These are phyloP conservation scores for Brettanomyces bruxellensis DNA, from an alignment of 805 yeast genomes.

Conservation along the genomic window DNA sequence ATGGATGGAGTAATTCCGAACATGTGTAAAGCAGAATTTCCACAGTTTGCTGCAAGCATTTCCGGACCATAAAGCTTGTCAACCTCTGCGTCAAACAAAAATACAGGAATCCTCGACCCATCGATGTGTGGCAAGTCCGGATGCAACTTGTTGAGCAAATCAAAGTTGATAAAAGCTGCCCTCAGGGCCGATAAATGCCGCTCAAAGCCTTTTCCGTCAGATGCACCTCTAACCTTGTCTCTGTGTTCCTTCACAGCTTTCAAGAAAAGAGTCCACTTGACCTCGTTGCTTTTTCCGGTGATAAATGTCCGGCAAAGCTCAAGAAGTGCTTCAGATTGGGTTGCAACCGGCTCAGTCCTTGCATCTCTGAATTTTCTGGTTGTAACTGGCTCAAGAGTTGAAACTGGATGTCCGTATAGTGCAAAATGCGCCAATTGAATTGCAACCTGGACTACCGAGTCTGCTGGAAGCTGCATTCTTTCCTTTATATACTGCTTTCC, in stretches of 20 bases:
- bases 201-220: conserved; percentile 62
- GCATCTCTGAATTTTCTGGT: conserved; percentile 61
- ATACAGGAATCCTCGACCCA: conserved; percentile 27
- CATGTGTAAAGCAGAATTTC: conserved; percentile 48
- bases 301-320: conserved; percentile 55
- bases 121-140: conserved; percentile 29
- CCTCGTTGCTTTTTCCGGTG: conserved; percentile 37
- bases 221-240: conserved; percentile 38
- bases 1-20: conserved; percentile 56
- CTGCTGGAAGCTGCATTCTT: conserved; percentile 35
- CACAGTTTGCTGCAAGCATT: conserved; percentile 42
- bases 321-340: conserved; percentile 46
- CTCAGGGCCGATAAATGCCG: conserved; percentile 60
- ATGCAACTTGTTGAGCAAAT: conserved; percentile 35
- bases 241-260: conserved; percentile 46
- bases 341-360: conserved; percentile 59
- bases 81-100: conserved; percentile 33
- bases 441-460: conserved; percentile 42
- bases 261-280: conserved; percentile 42
- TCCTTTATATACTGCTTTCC: conserved; percentile 27
- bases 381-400: conserved; percentile 41
- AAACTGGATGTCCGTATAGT: conserved; percentile 38
- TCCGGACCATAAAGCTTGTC: conserved; percentile 29
- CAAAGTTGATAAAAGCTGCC: conserved; percentile 43
- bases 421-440: conserved; percentile 49